Conservation (phyloP, 2,329 filamentous ascomycete species). For the Paecilomyces dactylethromorphus region DNA sequence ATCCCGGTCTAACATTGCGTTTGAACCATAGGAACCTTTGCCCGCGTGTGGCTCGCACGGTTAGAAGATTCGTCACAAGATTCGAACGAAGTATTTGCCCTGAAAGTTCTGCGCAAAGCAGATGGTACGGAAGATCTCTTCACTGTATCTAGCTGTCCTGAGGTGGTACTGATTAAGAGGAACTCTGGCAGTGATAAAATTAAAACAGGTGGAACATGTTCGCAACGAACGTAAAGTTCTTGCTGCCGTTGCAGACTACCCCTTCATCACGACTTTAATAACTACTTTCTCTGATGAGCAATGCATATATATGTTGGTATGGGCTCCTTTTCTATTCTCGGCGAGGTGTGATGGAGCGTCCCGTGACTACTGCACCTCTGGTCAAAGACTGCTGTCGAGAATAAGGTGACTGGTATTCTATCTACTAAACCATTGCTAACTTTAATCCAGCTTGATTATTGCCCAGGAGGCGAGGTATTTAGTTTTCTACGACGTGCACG, state of each 20-base stretch:
- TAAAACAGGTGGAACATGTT: constrained; percentile 64
- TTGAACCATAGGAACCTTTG: constrained; percentile 39
- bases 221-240: constrained; percentile 61
- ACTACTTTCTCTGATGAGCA: constrained; percentile 59
- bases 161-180: neutral
- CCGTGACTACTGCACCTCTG: neutral
- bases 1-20: constrained; percentile 8
- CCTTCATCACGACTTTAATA: constrained; percentile 60
- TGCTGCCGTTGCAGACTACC: constrained; percentile 55
- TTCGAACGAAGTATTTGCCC: constrained; percentile 38
- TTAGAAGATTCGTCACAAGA: constrained; percentile 32
- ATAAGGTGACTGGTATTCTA: neutral
- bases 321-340: constrained; percentile 4
- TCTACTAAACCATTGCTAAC: constrained; percentile 11
- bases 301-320: constrained; percentile 49
- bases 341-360: neutral
- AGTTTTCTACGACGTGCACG: constrained; percentile 57
- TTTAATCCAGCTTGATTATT: constrained; percentile 53
- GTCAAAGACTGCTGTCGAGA: neutral
- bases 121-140: constrained; percentile 34
- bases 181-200: constrained; percentile 42
- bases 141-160: neutral
- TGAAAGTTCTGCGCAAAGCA: constrained; percentile 46
- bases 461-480: constrained; percentile 61
- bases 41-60: constrained; percentile 44